These are phyloP conservation scores for Anthracocystis walkeri DNA, from an alignment of 1,284 basidiomycete species.

Conservation along the genomic window DNA sequence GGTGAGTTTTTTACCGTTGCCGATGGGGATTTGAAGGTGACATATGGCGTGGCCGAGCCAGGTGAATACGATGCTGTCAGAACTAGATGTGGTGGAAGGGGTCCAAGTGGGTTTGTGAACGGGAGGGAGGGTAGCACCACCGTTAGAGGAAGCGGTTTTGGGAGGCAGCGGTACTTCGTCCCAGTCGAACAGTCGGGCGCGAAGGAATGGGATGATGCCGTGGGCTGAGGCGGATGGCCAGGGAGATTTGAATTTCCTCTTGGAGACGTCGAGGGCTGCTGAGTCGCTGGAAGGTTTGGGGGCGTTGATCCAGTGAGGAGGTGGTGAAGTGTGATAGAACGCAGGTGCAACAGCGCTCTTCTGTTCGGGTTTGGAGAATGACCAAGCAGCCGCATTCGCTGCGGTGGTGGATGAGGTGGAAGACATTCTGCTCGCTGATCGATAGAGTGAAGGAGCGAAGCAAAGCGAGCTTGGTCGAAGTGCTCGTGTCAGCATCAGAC, in stretches of 20 bases:
- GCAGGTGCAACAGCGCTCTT: slow-evolving; percentile 33
- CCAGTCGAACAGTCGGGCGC: slow-evolving; percentile 56
- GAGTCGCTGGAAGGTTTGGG: slow-evolving; percentile 11
- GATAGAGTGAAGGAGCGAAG: slow-evolving; percentile 3
- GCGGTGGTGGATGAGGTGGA: slow-evolving; percentile 15
- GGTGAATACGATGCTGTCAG: slow-evolving; percentile 46
- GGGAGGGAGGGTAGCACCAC: slow-evolving; percentile 29
- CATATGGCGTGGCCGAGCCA: slow-evolving; percentile 61
- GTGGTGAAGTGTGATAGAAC: slow-evolving; percentile 48
- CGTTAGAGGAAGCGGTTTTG: slow-evolving; percentile 20
- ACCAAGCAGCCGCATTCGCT: slow-evolving; percentile 14
- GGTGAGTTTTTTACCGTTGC: slow-evolving; percentile 23
- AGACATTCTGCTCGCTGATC: slow-evolving; percentile 33
- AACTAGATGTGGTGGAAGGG: background rate
- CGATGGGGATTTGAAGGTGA: slow-evolving; percentile 51
- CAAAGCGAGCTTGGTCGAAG: slow-evolving; percentile 2
- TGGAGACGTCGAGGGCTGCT: slow-evolving; percentile 11
- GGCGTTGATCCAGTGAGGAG: slow-evolving; percentile 50
- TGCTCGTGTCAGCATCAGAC: slow-evolving; percentile 26
- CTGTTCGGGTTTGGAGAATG: slow-evolving; percentile 24
- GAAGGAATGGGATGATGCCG: slow-evolving; percentile 46
- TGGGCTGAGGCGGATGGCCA: slow-evolving; percentile 43
- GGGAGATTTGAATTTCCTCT: slow-evolving; percentile 49
- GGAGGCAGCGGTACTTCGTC: slow-evolving; percentile 49
- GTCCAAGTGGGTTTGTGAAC: slow-evolving; percentile 41